A percentile compares a stretch with the other conserved stretches of the same genome.
phyloP scores from a whole-genome alignment of 2,329 filamentous ascomycete species.

The Trichoderma citrinoviride region DNA sequence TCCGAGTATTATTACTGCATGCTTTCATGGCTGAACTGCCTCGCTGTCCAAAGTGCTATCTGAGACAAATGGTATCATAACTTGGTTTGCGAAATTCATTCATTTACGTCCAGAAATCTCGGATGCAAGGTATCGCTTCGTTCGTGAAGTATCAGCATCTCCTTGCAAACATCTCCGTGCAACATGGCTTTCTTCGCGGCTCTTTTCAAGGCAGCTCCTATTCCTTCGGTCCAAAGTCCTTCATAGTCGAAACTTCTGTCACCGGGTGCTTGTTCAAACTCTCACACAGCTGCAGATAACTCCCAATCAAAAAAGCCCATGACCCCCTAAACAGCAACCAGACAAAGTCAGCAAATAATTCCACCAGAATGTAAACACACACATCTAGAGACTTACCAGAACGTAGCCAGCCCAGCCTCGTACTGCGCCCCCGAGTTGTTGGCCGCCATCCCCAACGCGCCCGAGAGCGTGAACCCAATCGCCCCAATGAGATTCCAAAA shows the following conservation, averaged over 20 bases:
- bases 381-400: conserved; percentile 32
- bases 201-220: background rate
- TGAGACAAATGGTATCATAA: no score
- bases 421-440: conserved; percentile 24
- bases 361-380: background rate
- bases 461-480: conserved; percentile 61
- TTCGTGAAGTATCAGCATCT: no score
- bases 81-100: no score
- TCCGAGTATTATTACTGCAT: no score
- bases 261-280: conserved; percentile 25
- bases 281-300: conserved; percentile 25
- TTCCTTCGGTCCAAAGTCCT: background rate
- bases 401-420: conserved; percentile 23
- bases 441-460: conserved; percentile 47
- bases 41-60: no score
- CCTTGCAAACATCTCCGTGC: background rate
- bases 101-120: no score
- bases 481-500: conserved; percentile 64
- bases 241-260: conserved; percentile 11
- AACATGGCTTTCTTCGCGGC: background rate
- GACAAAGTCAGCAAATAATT: conserved; percentile 46
- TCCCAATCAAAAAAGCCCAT: conserved; percentile 45
- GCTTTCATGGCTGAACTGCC: no score
- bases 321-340: conserved; percentile 45
- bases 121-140: no score